Base-by-base conservation (phyloP, 2,329 filamentous ascomycete species). In the Didymella sp. region DNA sequence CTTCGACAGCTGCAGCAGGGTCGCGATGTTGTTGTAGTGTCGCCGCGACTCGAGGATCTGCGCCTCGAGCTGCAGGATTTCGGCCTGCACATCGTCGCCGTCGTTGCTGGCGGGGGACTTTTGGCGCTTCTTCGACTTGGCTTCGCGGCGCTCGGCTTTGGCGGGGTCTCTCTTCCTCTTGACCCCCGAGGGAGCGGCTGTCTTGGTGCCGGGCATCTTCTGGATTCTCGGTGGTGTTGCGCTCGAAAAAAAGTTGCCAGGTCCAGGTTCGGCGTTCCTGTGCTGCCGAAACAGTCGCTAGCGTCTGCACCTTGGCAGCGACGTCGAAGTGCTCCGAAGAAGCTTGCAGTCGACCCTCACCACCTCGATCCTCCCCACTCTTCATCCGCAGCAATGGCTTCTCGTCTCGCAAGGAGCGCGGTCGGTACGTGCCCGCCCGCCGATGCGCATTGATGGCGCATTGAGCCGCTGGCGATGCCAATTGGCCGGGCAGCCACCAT, bases 401-500 rank as follows among this genome's bases (percentile, higher is more conserved):
- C 92, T 82, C 92, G 93, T 86, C 87, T 98, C 84, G 92, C 89
- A 87, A 92, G 91, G 87, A 93, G 88, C 86, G 92, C 92, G 83
- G 84, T 94, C 83, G 91, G 94, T 98, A 88, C 80, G 92, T 88
- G 68, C 46, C 58, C 60, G 58, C 59, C 60, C 50, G 31, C 58
- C 49, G 60, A 70, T 61, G 59, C 40, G n/a, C 33, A 19, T 37
- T 37, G 33, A 35, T 35, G 31, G 6, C 31, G 21, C 47, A 60
- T 38, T 62, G 60, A n/a, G n/a, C n/a, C n/a, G n/a, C n/a, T n/a
- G n/a, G n/a, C n/a, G n/a, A 69, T 71, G 71, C 76, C 77, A 81
- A 81, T 82, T 79, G 78, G 69, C 63, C 65, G 43, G 54, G 17
- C 60, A 67, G 74, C 61, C 73, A 70, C 56, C 64, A 53, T 22